These are phyloP conservation scores for Thielaviopsis populi DNA, from an alignment of 2,329 filamentous ascomycete species.

Conservation along the genomic window DNA sequence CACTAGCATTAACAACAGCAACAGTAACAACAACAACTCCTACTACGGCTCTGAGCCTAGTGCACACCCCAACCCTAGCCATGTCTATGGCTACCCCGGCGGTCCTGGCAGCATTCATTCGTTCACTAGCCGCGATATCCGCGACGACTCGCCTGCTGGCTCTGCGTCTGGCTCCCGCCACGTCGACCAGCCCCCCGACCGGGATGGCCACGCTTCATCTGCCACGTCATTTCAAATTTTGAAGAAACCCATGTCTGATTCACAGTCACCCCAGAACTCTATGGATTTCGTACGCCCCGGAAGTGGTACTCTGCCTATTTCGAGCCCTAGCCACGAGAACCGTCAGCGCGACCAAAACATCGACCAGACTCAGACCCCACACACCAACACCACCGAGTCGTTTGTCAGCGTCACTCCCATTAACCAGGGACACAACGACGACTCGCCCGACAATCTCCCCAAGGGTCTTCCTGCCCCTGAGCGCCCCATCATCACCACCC, in stretches of 20 bases:
- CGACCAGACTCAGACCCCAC: slow-evolving; percentile 22
- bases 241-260: slow-evolving; percentile 32
- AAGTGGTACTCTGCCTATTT: slow-evolving; percentile 28
- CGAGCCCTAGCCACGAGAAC: slow-evolving; percentile 31
- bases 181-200: slow-evolving; percentile 15
- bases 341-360: slow-evolving; percentile 27
- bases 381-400: slow-evolving; percentile 15
- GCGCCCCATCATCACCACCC: not conserved
- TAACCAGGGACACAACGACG: slow-evolving; percentile 14
- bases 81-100: slow-evolving; percentile 19
- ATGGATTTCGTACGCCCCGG: slow-evolving; percentile 28
- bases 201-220: slow-evolving; percentile 23
- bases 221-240: slow-evolving; percentile 33
- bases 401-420: slow-evolving; percentile 14
- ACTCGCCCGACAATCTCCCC: slow-evolving; percentile 5
- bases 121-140: slow-evolving; percentile 23
- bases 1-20: not conserved
- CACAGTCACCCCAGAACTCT: slow-evolving; percentile 27
- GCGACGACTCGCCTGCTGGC: slow-evolving; percentile 27
- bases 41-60: slow-evolving; percentile 18
- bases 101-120: slow-evolving; percentile 15
- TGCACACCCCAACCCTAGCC: slow-evolving; percentile 20
- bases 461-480: slow-evolving; percentile 1
- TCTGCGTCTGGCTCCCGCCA: slow-evolving; percentile 20
- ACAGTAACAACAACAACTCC: slow-evolving; percentile 17